A percentile compares a stretch with the other conserved stretches of the same genome.
These are phyloP conservation scores for Backusella tarrabulga DNA, from an alignment of 192 early-diverging fungal species.

Conservation along the genomic window DNA sequence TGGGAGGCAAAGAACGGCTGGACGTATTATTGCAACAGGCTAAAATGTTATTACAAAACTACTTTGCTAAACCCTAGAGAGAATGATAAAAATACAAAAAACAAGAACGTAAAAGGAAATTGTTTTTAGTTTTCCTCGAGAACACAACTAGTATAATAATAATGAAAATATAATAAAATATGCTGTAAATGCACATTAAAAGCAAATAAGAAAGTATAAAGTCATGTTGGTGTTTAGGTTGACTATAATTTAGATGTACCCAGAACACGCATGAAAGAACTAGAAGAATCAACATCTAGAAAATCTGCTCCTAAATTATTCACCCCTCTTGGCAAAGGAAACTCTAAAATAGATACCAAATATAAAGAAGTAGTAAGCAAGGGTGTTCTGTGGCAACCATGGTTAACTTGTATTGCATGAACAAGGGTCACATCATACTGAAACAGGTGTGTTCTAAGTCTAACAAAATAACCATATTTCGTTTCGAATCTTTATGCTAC, in stretches of 20 bases:
- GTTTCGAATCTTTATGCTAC: not conserved
- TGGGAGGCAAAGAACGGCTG: not conserved
- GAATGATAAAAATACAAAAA: not conserved
- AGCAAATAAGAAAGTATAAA: not conserved
- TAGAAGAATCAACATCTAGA: not conserved
- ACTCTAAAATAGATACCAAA: not conserved
- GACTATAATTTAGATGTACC: not conserved
- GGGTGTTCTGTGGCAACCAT: not conserved
- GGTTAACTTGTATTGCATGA: not conserved
- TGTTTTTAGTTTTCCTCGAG: not conserved
- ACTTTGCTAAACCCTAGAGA: not conserved
- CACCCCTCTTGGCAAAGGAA: not conserved
- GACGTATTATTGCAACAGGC: not conserved
- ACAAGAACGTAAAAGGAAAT: not conserved
- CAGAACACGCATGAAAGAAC: not conserved
- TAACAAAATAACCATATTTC: not conserved
- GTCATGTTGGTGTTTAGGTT: not conserved
- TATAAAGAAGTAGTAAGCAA: not conserved
- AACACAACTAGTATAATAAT: not conserved
- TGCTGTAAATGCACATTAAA: not conserved
- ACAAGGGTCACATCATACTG: not conserved
- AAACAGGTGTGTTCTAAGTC: not conserved
- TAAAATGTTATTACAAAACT: not conserved
- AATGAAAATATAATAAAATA: not conserved
- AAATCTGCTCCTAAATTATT: not conserved